These are phyloP conservation scores for Magnusiomyces tetraspermus DNA, from an alignment of 1,139 yeast species.

Conservation along the genomic window DNA sequence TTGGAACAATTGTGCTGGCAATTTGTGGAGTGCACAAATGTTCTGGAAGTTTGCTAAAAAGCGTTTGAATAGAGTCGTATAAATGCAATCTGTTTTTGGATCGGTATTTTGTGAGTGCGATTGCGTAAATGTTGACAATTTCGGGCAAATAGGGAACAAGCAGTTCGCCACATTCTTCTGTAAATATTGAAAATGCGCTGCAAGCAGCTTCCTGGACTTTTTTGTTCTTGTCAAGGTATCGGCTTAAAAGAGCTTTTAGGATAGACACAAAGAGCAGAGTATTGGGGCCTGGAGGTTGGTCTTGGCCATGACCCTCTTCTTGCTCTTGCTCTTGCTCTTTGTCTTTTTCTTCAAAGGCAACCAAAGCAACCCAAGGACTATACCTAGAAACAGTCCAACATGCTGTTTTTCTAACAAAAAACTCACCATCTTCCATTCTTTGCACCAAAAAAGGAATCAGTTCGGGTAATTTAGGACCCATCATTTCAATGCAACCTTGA, in stretches of 20 bases:
- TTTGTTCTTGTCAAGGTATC: constrained; percentile 74
- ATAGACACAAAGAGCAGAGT: constrained; percentile 61
- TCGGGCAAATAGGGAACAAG: constrained; percentile 53
- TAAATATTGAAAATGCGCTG: constrained; percentile 71
- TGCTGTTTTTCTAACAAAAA: constrained; percentile 82
- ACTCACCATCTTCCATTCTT: constrained; percentile 62
- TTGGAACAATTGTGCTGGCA: constrained; percentile 61
- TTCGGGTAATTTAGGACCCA: constrained; percentile 64
- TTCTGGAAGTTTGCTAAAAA: constrained; percentile 64
- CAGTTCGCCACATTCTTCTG: constrained; percentile 63
- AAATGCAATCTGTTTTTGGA: constrained; percentile 70
- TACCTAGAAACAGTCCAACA: constrained; percentile 94
- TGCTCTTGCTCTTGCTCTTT: too few species aligned
- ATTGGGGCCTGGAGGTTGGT: too few species aligned
- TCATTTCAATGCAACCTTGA: constrained; percentile 70
- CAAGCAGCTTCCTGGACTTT: constrained; percentile 94
- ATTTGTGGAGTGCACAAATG: constrained; percentile 36
- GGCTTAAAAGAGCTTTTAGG: constrained; percentile 60
- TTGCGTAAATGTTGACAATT: constrained; percentile 57
- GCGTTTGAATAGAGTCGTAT: constrained; percentile 88
- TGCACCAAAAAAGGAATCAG: constrained; percentile 80
- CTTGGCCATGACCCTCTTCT: too few species aligned
- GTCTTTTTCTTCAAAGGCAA: constrained; percentile 40
- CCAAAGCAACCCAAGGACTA: constrained; percentile 57
- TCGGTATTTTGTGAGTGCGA: constrained; percentile 70